These are phyloP conservation scores for Alternaria angustiovoidea DNA, from an alignment of 2,329 filamentous ascomycete species.

Conservation along the genomic window DNA sequence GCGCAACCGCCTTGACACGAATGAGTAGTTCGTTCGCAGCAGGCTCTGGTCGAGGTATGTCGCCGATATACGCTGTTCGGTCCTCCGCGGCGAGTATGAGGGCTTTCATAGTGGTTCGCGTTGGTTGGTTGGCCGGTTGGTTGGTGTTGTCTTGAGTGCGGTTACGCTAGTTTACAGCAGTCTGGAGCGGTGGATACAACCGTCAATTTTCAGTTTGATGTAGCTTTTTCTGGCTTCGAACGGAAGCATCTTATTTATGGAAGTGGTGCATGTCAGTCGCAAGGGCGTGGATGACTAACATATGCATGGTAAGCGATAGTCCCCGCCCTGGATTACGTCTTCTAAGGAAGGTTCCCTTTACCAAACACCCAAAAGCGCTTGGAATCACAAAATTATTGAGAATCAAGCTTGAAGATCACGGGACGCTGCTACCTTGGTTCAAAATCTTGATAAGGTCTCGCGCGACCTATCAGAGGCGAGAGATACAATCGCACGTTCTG, in stretches of 20 bases:
- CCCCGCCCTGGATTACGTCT: not conserved
- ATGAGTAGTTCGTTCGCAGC: constrained; percentile 33
- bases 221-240: not conserved
- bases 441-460: not conserved
- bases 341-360: not conserved
- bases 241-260: not conserved
- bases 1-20: constrained; percentile 33
- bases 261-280: not conserved
- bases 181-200: too few species aligned
- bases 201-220: not conserved
- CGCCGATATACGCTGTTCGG: constrained; percentile 18
- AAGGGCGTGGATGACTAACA: not conserved
- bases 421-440: not conserved
- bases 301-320: not conserved
- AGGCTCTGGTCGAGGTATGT: constrained; percentile 16
- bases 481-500: not conserved
- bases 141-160: not conserved
- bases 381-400: not conserved
- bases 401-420: not conserved
- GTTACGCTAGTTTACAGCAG: not conserved
- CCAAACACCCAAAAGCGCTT: not conserved
- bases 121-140: not conserved
- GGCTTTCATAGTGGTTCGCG: constrained; percentile 24
- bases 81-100: constrained; percentile 30
- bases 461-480: not conserved